A percentile compares a stretch with the other conserved stretches of the same genome.
Conservation (phyloP, 495 filamentous ascomycete species). For the Aspergillus cavernicola region DNA sequence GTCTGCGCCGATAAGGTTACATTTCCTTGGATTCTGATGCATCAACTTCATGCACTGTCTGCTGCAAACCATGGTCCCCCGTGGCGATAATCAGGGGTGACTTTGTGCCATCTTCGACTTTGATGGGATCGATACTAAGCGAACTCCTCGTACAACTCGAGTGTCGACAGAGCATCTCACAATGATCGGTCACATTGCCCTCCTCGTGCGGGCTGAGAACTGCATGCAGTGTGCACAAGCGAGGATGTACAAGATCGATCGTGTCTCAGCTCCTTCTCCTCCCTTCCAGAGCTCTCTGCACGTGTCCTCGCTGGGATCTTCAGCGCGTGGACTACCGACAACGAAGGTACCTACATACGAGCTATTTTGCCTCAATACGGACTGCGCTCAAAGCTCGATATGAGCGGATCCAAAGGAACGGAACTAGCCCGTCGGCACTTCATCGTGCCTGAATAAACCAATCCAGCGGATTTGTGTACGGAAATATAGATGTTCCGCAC, state of each 20-base stretch:
- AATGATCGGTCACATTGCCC: slow-evolving; percentile 12
- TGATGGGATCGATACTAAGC: neutral
- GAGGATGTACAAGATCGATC: neutral
- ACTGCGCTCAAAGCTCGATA: neutral
- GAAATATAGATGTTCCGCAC: slow-evolving; percentile 5
- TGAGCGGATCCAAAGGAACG: neutral
- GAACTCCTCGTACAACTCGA: neutral
- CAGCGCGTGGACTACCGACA: neutral
- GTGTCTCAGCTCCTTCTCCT: neutral
- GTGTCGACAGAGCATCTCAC: neutral
- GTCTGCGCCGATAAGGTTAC: slow-evolving; percentile 1
- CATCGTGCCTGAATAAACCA: neutral
- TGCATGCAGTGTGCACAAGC: slow-evolving; percentile 6
- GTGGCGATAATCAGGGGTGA: neutral
- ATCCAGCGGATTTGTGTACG: slow-evolving; percentile 9
- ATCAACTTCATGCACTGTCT: slow-evolving; percentile 16
- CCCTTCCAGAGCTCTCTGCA: neutral
- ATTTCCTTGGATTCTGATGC: slow-evolving; percentile 10
- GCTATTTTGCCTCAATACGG: too few relatives aligned
- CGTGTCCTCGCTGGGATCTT: neutral
- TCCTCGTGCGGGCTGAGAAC: slow-evolving; percentile 11
- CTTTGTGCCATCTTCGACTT: too few relatives aligned
- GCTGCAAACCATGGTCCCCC: slow-evolving; percentile 11
- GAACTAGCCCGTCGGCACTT: neutral
- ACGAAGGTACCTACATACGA: too few relatives aligned